These are phyloP conservation scores for Coemansia sp. DNA, from an alignment of 192 early-diverging fungal genomes.

Conservation along the genomic window DNA sequence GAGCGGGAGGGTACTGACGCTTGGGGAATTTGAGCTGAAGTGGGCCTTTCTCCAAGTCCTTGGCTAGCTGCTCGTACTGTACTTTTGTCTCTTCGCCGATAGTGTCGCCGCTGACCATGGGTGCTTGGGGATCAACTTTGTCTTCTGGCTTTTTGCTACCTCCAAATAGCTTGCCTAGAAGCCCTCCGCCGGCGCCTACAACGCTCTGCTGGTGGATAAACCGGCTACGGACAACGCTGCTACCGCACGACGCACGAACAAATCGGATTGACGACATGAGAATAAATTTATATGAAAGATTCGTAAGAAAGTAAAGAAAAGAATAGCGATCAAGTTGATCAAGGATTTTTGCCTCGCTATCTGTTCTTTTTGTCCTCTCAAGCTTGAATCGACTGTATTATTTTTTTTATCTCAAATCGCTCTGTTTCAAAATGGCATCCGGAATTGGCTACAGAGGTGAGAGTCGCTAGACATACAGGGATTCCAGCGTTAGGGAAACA, in stretches of 20 bases:
- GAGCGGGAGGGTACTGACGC: constrained; percentile 22
- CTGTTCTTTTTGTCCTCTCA: background rate
- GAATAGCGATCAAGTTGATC: background rate
- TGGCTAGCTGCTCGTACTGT: background rate
- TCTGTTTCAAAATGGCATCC: constrained; percentile 39
- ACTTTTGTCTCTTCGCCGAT: background rate
- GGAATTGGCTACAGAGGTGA: constrained; percentile 55
- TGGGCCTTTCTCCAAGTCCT: background rate
- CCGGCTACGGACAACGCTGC: background rate
- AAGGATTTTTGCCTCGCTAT: background rate
- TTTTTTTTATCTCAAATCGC: background rate
- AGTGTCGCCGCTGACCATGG: constrained; percentile 11
- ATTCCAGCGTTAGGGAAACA: background rate
- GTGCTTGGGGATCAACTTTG: background rate
- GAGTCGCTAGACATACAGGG: constrained; percentile 2
- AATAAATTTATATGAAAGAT: background rate
- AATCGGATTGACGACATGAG: constrained; percentile 15
- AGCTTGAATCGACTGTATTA: constrained; percentile 8
- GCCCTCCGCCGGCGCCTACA: constrained; percentile 13
- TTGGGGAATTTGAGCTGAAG: constrained; percentile 32
- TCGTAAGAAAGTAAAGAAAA: background rate
- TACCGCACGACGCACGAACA: constrained; percentile 11
- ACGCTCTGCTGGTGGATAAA: constrained; percentile 34
- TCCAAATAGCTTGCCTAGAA: constrained; percentile 44
- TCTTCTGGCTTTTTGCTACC: constrained; percentile 21